These are phyloP conservation scores for Phytopythium oedochilum DNA, from an alignment of 352 stramenopile genomes.

Conservation along the genomic window DNA sequence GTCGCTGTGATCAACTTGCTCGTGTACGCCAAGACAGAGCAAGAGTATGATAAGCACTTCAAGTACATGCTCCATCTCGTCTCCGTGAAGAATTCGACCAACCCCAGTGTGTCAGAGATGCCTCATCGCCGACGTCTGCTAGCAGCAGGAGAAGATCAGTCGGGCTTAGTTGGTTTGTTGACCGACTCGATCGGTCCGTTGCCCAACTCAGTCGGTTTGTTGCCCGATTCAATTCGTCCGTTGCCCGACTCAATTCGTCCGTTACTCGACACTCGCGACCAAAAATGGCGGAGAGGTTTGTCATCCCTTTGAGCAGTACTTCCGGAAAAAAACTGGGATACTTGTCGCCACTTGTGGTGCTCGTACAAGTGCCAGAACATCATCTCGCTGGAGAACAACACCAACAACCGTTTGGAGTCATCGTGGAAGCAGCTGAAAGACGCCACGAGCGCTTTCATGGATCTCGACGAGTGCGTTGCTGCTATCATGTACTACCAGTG, in stretches of 20 bases:
- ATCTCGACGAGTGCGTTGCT: slow-evolving; percentile 12
- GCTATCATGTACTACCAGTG: slow-evolving; percentile 15
- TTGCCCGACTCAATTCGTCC: no score
- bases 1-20: slow-evolving; percentile 6
- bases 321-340: slow-evolving; percentile 5
- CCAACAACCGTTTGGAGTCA: slow-evolving; percentile 4
- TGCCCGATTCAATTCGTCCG: no score
- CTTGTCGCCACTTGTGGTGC: slow-evolving; percentile 5
- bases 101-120: no score
- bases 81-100: no score
- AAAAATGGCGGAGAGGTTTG: neutral
- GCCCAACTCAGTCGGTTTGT: no score
- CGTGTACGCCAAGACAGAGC: neutral
- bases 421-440: slow-evolving; percentile 24
- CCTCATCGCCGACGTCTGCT: no score
- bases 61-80: no score
- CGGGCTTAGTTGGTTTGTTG: no score
- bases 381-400: slow-evolving; percentile 12
- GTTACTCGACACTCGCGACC: no score
- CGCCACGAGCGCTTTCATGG: slow-evolving; percentile 6
- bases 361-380: slow-evolving; percentile 2
- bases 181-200: no score
- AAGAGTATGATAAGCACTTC: neutral
- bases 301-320: slow-evolving; percentile 6
- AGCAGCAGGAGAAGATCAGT: no score